Evolutionary conservation across 1,139 yeast genomes (phyloP), one percentile per base, ranked within the genome.

Genomic region (Petasospora fabianii): DNA sequence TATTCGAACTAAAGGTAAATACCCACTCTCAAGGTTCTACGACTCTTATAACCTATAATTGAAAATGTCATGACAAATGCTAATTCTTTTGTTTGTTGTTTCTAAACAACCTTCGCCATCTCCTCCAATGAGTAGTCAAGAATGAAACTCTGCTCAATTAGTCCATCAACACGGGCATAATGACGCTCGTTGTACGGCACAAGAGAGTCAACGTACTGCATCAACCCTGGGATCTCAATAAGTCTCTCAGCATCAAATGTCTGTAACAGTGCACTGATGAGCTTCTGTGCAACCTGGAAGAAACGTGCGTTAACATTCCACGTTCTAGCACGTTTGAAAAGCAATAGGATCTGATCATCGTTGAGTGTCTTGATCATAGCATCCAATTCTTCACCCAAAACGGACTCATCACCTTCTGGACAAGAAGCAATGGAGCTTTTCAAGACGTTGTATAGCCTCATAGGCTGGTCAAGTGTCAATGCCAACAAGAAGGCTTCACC

Each of bases 241-340:
- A 90, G 63, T 46, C 70, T 69, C 15, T 76, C 75, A 14, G 80
- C 66, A 19, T 71, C 65, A 50, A 77, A 77, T 30, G 69, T 69
- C 32, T 68, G 65, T 43, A 92, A 63, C 27, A 90, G 63, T 16
- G 85, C 81, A 47, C 76, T 69, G 41, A 92, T 68, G 27, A 88
- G 65, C 40, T 77, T 77, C 60, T 92, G 98, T 19, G 96, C 85
- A 42, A 86, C 74, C 39, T 75, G 79, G 54, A 86, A 85, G 32
- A 86, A 80, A 54, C 80, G 78, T 39, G 87, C 84, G 59, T 88
- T 92, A 37, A 94, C 80, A 61, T 94, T 92, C 99, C 99, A 92
- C 57, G 88, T 96, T 53, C 97, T 76, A 24, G 88, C 71, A 55
- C 95, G 80, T 52, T 75, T 76, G 59, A 92, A 73, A 26, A 92